Conservation (phyloP, 768 basidiomycete species). For the Neoboletus subvelutipes region DNA sequence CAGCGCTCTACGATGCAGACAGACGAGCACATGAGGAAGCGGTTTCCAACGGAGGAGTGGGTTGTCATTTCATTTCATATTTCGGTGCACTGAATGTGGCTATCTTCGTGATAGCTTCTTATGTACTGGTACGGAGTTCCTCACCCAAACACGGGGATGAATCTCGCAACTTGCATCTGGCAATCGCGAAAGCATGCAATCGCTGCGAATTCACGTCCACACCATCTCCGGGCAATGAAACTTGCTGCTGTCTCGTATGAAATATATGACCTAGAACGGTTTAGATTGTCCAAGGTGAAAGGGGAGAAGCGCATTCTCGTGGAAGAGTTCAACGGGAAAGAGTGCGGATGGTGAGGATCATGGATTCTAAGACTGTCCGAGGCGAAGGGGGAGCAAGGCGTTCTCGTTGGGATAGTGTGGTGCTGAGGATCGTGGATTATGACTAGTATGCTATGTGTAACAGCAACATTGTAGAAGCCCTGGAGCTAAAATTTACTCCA, state of each 20-base stretch:
- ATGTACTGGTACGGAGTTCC: constrained; percentile 96
- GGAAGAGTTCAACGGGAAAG: constrained; percentile 57
- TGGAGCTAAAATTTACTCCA: neutral
- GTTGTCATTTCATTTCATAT: constrained; percentile 25
- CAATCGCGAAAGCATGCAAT: constrained; percentile 82
- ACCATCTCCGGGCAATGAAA: constrained; percentile 81
- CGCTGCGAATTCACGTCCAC: constrained; percentile 74
- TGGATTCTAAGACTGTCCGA: neutral
- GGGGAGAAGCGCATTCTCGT: constrained; percentile 61
- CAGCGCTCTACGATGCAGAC: constrained; percentile 87
- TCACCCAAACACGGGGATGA: constrained; percentile 69
- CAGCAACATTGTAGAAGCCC: too few relatives aligned
- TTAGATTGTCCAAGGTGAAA: constrained; percentile 62
- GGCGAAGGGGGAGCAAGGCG: neutral
- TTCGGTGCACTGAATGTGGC: constrained; percentile 2
- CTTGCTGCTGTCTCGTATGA: constrained; percentile 79
- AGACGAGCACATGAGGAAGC: constrained; percentile 90
- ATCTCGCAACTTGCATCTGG: constrained; percentile 97
- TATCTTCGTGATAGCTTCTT: constrained; percentile 51
- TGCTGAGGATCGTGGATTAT: neutral
- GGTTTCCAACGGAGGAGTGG: constrained; percentile 78
- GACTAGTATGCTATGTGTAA: neutral
- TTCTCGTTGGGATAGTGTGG: neutral
- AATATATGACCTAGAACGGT: constrained; percentile 73
- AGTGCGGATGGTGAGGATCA: constrained; percentile 64